These are phyloP conservation scores for Penicillium odoratum DNA, from an alignment of 495 filamentous ascomycete species.

Conservation along the genomic window DNA sequence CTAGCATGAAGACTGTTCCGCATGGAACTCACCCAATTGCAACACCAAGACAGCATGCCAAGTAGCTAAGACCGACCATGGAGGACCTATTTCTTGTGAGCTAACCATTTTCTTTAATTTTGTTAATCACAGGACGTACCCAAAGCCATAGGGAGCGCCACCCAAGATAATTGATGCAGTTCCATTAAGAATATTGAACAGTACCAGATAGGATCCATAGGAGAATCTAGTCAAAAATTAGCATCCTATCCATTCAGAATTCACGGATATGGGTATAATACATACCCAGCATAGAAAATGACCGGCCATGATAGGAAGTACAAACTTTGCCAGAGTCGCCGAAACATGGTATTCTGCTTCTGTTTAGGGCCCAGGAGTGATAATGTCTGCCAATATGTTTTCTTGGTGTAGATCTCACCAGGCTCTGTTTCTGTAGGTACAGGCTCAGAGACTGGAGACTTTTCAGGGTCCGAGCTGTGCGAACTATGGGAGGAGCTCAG, in stretches of 20 bases:
- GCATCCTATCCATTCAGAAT: not conserved
- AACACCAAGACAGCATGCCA: conserved; percentile 59
- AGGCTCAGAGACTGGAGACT: conserved; percentile 15
- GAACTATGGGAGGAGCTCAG: conserved; percentile 14
- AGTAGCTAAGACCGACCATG: conserved; percentile 62
- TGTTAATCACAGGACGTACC: conserved; percentile 26
- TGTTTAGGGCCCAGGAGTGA: conserved; percentile 48
- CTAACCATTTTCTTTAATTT: not conserved
- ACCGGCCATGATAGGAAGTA: conserved; percentile 59
- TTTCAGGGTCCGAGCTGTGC: conserved; percentile 24
- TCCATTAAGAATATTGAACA: conserved; percentile 68
- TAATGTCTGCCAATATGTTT: conserved; percentile 55
- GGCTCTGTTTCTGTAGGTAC: conserved; percentile 21
- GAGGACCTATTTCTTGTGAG: conserved; percentile 41
- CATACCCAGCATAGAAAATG: conserved; percentile 61
- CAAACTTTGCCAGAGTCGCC: conserved; percentile 36
- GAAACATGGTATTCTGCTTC: conserved; percentile 53
- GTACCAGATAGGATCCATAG: conserved; percentile 62
- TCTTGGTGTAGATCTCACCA: conserved; percentile 33
- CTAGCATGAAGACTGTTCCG: not conserved
- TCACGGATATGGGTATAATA: not conserved
- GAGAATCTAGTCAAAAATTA: conserved; percentile 44
- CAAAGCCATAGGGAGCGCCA: conserved; percentile 55
- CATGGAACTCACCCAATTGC: conserved; percentile 39
- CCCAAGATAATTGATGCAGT: conserved; percentile 62